These are phyloP conservation scores for Amyloporia xantha DNA, from an alignment of 768 basidiomycete species.

Conservation along the genomic window DNA sequence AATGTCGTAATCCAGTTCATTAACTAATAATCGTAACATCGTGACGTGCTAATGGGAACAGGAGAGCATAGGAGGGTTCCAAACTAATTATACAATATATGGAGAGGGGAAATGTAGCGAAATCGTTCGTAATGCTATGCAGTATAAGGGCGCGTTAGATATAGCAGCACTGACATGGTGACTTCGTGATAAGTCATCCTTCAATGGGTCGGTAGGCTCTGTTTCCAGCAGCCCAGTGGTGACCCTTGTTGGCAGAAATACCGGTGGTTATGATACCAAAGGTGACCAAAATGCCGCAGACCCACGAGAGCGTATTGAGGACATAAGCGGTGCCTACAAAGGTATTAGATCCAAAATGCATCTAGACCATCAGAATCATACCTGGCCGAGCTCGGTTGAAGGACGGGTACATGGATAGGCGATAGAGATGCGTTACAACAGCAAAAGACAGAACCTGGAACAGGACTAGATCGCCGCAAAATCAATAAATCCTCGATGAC, in stretches of 20 bases:
- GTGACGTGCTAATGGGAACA: not conserved
- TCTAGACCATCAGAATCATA: conserved; percentile 25
- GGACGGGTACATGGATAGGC: conserved; percentile 34
- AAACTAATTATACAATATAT: not conserved
- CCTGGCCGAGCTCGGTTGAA: conserved; percentile 59
- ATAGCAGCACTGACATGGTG: too few species aligned
- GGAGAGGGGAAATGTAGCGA: not conserved
- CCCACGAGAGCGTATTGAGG: conserved; percentile 57
- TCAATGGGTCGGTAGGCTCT: conserved; percentile 46
- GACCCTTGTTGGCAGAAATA: conserved; percentile 50
- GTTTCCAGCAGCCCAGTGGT: conserved; percentile 74
- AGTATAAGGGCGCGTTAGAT: too few species aligned
- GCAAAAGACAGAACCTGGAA: conserved; percentile 57
- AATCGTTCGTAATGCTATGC: not conserved
- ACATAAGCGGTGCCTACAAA: conserved; percentile 52
- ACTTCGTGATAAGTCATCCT: conserved; percentile 9
- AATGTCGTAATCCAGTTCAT: not conserved
- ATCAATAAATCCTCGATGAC: conserved; percentile 8
- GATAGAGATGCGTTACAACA: conserved; percentile 57
- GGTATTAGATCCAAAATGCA: not conserved
- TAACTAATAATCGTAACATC: not conserved
- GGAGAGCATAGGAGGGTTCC: not conserved
- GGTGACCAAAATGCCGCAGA: conserved; percentile 44
- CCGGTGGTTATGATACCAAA: conserved; percentile 57
- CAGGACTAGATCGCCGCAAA: too few species aligned